Conservation (phyloP, 768 basidiomycete species). For the Kwoniella sp. region DNA sequence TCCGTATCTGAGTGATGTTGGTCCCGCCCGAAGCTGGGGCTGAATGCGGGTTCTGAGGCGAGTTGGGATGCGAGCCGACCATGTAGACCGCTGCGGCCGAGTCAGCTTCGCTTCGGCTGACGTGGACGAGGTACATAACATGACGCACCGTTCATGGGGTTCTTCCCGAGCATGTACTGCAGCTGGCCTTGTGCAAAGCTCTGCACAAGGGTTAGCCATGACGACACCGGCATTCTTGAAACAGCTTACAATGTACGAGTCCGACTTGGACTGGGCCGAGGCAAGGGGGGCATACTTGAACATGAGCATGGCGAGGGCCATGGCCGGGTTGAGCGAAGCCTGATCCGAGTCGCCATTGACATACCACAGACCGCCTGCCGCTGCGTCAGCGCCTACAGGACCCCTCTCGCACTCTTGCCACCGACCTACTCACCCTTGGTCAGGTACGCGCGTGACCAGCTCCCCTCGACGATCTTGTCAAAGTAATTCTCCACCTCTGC, state of each 20-base stretch:
- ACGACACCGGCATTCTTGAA: not conserved
- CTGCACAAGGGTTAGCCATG: conserved; percentile 49
- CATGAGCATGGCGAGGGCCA: conserved; percentile 81
- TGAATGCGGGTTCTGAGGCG: conserved; percentile 83
- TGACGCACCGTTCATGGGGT: conserved; percentile 73
- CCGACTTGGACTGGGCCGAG: conserved; percentile 58
- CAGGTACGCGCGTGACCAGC: conserved; percentile 55
- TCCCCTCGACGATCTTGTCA: conserved; percentile 63
- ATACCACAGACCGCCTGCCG: conserved; percentile 69
- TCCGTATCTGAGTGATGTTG: conserved; percentile 65
- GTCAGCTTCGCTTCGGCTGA: conserved; percentile 6
- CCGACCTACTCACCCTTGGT: conserved; percentile 58
- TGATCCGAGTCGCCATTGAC: conserved; percentile 78
- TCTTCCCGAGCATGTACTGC: conserved; percentile 77
- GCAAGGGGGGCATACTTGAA: conserved; percentile 71
- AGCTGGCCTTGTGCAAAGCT: conserved; percentile 70
- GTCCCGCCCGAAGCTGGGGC: conserved; percentile 81
- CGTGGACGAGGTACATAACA: not conserved
- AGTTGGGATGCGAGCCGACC: conserved; percentile 84
- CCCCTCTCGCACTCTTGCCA: not conserved
- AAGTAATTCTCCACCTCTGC: conserved; percentile 68
- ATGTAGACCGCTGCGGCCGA: conserved; percentile 64
- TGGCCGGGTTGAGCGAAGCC: conserved; percentile 71
- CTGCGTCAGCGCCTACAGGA: too few relatives aligned
- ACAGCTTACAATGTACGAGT: conserved; percentile 59